Evolutionary conservation across 1,284 basidiomycete genomes (phyloP).

Genomic region (Ustilago trichophora): DNA sequence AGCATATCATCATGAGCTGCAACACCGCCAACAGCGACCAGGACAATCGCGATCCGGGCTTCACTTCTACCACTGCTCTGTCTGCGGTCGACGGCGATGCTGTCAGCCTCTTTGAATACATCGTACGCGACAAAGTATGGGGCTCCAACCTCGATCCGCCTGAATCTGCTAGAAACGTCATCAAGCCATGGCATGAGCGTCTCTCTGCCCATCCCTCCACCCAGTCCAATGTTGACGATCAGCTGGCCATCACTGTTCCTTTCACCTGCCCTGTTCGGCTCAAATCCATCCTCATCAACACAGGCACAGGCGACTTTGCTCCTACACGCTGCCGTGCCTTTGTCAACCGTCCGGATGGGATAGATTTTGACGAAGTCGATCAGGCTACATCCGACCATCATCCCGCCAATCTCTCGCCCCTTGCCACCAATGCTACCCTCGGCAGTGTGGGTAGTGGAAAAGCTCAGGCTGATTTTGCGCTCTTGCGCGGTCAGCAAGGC

Average conservation of each 20-base stretch:
- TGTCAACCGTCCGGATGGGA: conserved; percentile 61
- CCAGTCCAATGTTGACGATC: conserved; percentile 64
- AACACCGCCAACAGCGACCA: conserved; percentile 29
- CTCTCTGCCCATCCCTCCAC: conserved; percentile 41
- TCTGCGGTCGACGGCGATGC: conserved; percentile 47
- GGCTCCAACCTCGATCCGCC: conserved; percentile 61
- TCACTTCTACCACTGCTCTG: conserved; percentile 14
- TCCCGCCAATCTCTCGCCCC: conserved; percentile 11
- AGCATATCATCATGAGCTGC: conserved; percentile 35
- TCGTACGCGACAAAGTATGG: conserved; percentile 59
- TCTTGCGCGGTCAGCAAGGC: conserved; percentile 48
- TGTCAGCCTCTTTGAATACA: conserved; percentile 57
- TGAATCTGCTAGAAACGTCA: conserved; percentile 54
- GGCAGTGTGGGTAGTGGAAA: conserved; percentile 53
- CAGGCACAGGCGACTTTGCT: conserved; percentile 60
- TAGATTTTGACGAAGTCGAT: conserved; percentile 62
- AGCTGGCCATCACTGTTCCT: conserved; percentile 63
- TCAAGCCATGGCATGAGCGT: conserved; percentile 64
- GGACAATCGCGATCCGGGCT: conserved; percentile 30
- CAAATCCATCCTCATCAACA: conserved; percentile 60
- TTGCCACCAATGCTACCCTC: conserved; percentile 30
- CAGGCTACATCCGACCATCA: conserved; percentile 22
- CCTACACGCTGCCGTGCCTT: conserved; percentile 57
- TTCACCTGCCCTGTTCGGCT: conserved; percentile 61
- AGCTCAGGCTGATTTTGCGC: conserved; percentile 63